Evolutionary conservation across 2,329 filamentous ascomycete genomes (phyloP).

Genomic region (Aspergillus sp.): DNA sequence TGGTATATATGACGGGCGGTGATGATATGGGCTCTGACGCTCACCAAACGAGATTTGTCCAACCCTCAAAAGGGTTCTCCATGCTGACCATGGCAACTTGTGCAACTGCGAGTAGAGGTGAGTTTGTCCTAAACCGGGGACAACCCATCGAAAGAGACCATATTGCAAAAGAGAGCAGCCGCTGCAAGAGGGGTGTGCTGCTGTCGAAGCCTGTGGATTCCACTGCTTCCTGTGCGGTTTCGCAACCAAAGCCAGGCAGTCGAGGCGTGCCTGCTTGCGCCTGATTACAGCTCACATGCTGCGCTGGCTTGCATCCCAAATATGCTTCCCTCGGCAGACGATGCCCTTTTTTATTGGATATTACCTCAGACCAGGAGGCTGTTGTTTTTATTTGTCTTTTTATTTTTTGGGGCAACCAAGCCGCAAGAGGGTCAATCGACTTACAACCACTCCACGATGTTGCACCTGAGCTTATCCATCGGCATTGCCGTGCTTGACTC

Average conservation of each 20-base stretch:
- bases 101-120: slow-evolving; percentile 5
- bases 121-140: slow-evolving; percentile 2
- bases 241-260: slow-evolving; percentile 20
- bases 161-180: neutral
- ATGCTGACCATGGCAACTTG: slow-evolving; percentile 16
- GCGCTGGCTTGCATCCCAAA: slow-evolving; percentile 22
- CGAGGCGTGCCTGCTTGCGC: slow-evolving; percentile 12
- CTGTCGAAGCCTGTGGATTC: slow-evolving; percentile 10
- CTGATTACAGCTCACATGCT: slow-evolving; percentile 32
- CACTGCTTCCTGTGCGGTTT: slow-evolving; percentile 19
- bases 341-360: slow-evolving; percentile 16
- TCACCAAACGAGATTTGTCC: slow-evolving; percentile 20
- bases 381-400: slow-evolving; percentile 5
- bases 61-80: slow-evolving; percentile 11
- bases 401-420: neutral
- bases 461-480: slow-evolving; percentile 22
- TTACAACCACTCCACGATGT: slow-evolving; percentile 13
- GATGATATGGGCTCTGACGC: slow-evolving; percentile 14
- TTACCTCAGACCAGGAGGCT: slow-evolving; percentile 14
- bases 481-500: slow-evolving; percentile 10
- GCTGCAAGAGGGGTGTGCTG: slow-evolving; percentile 9
- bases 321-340: slow-evolving; percentile 11
- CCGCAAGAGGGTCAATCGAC: slow-evolving; percentile 12
- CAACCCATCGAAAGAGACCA: neutral
- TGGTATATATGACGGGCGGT: slow-evolving; percentile 15